Evolutionary conservation across 2,329 filamentous ascomycete genomes (phyloP).

Genomic region (Cryphonectria radicalis): DNA sequence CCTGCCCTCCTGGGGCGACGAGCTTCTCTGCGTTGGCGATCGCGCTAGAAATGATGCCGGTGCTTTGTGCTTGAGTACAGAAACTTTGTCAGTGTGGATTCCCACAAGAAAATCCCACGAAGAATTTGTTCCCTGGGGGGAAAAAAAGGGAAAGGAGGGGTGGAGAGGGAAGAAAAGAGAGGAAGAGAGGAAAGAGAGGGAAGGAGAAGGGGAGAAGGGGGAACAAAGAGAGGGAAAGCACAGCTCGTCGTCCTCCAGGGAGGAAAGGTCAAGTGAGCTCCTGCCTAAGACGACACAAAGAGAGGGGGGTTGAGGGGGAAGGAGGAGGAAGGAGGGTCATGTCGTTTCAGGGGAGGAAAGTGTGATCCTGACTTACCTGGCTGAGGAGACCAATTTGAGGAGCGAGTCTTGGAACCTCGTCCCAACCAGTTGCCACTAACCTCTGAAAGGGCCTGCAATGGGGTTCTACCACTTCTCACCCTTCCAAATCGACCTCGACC

Average conservation of each 20-base stretch:
- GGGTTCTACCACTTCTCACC: conserved; percentile 62
- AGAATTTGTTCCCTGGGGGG: not conserved
- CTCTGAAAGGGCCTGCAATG: conserved; percentile 64
- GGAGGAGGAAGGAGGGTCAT: not conserved
- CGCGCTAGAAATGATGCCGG: conserved; percentile 86
- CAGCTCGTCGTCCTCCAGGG: not conserved
- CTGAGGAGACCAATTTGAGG: conserved; percentile 49
- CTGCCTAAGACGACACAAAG: not conserved
- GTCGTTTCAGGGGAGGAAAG: not conserved
- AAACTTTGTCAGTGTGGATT: conserved; percentile 32
- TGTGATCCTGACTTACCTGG: conserved; percentile 47
- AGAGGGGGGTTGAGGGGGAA: not conserved
- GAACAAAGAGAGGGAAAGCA: not conserved
- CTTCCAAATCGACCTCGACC: conserved; percentile 85
- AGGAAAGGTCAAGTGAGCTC: not conserved
- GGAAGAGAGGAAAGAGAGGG: not conserved
- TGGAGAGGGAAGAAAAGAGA: not conserved
- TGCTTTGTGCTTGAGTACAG: conserved; percentile 48
- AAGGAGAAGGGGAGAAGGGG: not conserved
- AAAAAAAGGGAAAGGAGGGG: too few species aligned
- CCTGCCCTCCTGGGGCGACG: conserved; percentile 67
- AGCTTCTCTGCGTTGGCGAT: conserved; percentile 85
- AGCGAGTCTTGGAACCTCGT: conserved; percentile 51
- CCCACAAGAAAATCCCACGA: conserved; percentile 13
- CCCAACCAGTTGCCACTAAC: conserved; percentile 60